Evolutionary conservation across 1,284 basidiomycete genomes (phyloP).

Genomic region (Ustilago tritici): DNA sequence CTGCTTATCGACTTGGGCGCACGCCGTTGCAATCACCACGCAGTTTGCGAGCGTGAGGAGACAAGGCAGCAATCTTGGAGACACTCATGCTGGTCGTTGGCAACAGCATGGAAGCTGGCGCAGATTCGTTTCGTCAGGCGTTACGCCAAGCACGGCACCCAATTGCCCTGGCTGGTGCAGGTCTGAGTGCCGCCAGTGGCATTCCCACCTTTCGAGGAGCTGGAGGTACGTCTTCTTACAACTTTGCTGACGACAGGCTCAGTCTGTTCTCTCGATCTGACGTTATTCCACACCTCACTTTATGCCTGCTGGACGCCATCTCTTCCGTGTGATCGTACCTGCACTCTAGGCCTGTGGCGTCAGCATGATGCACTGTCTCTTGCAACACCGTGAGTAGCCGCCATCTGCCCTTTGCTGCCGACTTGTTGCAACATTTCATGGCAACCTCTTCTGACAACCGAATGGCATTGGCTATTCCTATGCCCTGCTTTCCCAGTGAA

Average conservation of each 20-base stretch:
- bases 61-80: not conserved
- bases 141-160: constrained; percentile 72
- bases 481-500: constrained; percentile 47
- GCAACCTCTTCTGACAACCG: not conserved
- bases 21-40: not conserved
- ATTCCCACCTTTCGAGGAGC: constrained; percentile 77
- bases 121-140: constrained; percentile 63
- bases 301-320: not conserved
- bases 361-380: constrained; percentile 75
- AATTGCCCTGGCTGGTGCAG: constrained; percentile 75
- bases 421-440: not conserved
- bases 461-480: no score
- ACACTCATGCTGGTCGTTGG: constrained; percentile 18
- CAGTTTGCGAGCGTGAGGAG: not conserved
- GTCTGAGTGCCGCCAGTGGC: constrained; percentile 74
- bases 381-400: constrained; percentile 72
- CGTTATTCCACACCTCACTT: not conserved
- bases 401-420: not conserved
- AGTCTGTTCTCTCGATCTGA: not conserved
- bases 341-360: constrained; percentile 73
- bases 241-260: not conserved
- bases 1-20: not conserved
- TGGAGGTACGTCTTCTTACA: constrained; percentile 70
- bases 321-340: not conserved
- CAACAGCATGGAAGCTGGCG: constrained; percentile 15